A percentile compares a stretch with the other conserved stretches of the same genome.
Conservation (phyloP, 225 moss, liverwort and hornwort genomes). For the Pseudisothecium myosuroides region DNA sequence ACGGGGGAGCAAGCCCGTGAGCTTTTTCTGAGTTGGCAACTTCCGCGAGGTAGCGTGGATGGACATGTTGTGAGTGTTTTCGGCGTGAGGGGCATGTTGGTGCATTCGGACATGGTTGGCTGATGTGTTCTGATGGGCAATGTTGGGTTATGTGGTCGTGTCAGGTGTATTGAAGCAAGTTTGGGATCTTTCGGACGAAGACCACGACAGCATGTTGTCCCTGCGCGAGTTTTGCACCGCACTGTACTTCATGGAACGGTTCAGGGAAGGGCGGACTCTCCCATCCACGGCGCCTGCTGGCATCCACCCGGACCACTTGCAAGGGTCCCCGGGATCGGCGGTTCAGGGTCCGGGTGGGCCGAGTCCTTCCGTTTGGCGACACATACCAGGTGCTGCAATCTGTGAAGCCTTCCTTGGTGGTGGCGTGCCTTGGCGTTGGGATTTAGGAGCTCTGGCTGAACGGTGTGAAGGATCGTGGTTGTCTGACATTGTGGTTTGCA, state of each 20-base stretch:
- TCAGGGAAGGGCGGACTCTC: conserved; percentile 74
- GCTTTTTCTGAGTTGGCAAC: conserved; percentile 94
- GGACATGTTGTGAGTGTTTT: neutral
- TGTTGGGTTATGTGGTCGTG: neutral
- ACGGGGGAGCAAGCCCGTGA: conserved; percentile 91
- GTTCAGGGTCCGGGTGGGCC: conserved; percentile 27
- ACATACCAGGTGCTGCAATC: conserved; percentile 46
- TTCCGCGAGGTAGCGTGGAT: conserved; percentile 69
- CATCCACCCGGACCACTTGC: conserved; percentile 48
- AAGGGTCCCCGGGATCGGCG: neutral
- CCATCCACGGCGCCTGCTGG: conserved; percentile 70
- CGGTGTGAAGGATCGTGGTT: neutral
- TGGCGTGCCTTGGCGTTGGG: neutral
- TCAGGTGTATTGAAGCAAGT: conserved; percentile 97
- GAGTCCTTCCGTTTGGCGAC: conserved; percentile 60
- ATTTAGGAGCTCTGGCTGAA: neutral
- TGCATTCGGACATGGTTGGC: neutral
- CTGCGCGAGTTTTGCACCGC: conserved; percentile 87
- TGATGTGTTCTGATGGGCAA: neutral
- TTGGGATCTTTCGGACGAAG: conserved; percentile 96
- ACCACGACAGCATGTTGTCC: conserved; percentile 90
- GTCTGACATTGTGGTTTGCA: neutral
- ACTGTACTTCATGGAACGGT: conserved; percentile 94
- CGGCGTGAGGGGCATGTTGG: neutral
- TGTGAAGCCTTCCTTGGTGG: neutral